phyloP scores from a whole-genome alignment of 225 moss, liverwort and hornwort species.

The Neckera pumila region DNA sequence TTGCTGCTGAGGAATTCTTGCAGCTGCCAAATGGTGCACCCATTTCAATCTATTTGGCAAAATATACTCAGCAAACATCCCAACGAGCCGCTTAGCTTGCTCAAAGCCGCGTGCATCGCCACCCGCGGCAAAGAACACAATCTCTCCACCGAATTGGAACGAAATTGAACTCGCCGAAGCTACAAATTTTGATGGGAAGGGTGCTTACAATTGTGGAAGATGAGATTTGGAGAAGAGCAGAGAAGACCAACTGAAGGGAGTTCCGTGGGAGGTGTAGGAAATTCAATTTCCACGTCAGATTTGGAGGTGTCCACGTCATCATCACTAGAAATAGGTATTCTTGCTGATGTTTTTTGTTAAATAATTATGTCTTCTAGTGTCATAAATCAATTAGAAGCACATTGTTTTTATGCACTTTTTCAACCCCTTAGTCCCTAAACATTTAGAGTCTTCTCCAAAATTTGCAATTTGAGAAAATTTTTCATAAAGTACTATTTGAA shows the following conservation, averaged over 20 bases:
- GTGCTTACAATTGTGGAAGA: neutral
- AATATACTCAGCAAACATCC: conserved; percentile 20
- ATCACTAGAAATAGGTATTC: no score
- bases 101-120: conserved; percentile 27
- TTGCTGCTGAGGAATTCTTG: neutral
- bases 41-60: conserved; percentile 11
- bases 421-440: no score
- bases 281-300: neutral
- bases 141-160: neutral
- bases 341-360: no score
- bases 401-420: no score
- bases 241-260: neutral
- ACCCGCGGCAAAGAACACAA: neutral
- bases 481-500: no score
- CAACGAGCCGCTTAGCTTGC: conserved; percentile 14
- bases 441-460: no score
- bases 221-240: neutral
- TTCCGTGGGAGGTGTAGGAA: no score
- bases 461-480: no score
- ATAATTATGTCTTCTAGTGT: no score
- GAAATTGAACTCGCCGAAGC: neutral
- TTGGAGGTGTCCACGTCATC: neutral
- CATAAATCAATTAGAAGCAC: no score
- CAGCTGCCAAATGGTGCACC: conserved; percentile 1
- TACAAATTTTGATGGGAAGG: neutral